Conservation (phyloP, 768 basidiomycete genomes). For the Boletus tylopilopsis region DNA sequence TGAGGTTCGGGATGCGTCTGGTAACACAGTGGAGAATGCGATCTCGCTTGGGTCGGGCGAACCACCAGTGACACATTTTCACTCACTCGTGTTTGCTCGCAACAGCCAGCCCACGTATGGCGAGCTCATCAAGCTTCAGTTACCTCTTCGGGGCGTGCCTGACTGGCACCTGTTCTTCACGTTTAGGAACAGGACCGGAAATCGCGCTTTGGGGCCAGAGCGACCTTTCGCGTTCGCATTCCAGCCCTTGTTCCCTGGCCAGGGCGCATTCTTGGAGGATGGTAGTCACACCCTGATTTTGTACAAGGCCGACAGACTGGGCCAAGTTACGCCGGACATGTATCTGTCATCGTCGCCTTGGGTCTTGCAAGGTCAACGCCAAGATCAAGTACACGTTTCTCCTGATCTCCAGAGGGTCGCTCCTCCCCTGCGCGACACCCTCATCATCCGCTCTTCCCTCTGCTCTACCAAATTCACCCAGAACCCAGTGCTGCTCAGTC, state of each 20-base stretch:
- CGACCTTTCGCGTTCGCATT: conserved; percentile 90
- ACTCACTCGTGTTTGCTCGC: conserved; percentile 87
- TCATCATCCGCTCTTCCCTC: conserved; percentile 82
- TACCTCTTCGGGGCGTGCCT: conserved; percentile 64
- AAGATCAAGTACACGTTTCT: conserved; percentile 56
- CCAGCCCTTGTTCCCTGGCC: conserved; percentile 78
- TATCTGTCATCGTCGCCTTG: conserved; percentile 74
- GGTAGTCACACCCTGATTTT: conserved; percentile 83
- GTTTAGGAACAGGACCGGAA: conserved; percentile 70
- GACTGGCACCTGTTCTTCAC: conserved; percentile 94
- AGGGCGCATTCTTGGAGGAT: conserved; percentile 79
- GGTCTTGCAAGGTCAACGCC: conserved; percentile 49
- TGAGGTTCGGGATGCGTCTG: conserved; percentile 79
- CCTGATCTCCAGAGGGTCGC: conserved; percentile 62
- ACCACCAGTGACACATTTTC: conserved; percentile 70
- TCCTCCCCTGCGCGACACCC: conserved; percentile 68
- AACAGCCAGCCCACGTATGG: conserved; percentile 90
- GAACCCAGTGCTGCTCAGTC: conserved; percentile 74
- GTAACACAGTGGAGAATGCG: conserved; percentile 61
- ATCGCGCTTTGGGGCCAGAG: conserved; percentile 50
- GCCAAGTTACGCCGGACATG: conserved; percentile 55
- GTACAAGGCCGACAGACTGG: conserved; percentile 75
- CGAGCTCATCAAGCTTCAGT: conserved; percentile 84
- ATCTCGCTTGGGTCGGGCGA: conserved; percentile 88
- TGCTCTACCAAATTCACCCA: conserved; percentile 93